These are phyloP conservation scores for Podaxis sp. DNA, from an alignment of 768 basidiomycete species.

Conservation along the genomic window DNA sequence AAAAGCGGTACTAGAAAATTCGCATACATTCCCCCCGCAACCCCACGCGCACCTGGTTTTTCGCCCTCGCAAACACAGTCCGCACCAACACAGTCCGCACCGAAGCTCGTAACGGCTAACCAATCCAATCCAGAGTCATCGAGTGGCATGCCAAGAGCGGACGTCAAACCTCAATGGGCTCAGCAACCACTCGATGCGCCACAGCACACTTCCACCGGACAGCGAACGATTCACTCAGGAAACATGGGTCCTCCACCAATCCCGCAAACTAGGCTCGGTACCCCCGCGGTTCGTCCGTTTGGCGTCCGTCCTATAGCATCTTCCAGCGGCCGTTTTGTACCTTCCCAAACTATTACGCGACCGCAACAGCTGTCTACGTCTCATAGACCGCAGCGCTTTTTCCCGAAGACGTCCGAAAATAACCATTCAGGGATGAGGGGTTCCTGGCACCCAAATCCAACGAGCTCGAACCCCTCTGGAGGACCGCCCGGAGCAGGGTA, in stretches of 20 bases:
- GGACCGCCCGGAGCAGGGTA: not conserved
- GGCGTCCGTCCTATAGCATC: not conserved
- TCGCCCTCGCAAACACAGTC: conserved; percentile 43
- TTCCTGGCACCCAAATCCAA: not conserved
- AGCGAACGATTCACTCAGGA: conserved; percentile 25
- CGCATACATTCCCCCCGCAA: conserved; percentile 55
- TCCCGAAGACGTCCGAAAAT: not conserved
- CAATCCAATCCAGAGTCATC: not conserved
- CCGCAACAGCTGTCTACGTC: conserved; percentile 6
- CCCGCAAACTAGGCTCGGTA: conserved; percentile 39
- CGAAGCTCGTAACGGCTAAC: conserved; percentile 21
- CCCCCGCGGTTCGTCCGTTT: conserved; percentile 14
- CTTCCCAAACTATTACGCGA: not conserved
- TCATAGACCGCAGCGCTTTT: conserved; percentile 12
- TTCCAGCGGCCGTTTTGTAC: conserved; percentile 18
- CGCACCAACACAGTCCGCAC: conserved; percentile 41
- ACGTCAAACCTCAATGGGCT: conserved; percentile 5
- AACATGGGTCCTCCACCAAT: conserved; percentile 57
- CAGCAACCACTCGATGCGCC: conserved; percentile 10
- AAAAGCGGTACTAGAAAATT: conserved; percentile 51
- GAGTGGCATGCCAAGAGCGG: conserved; percentile 13
- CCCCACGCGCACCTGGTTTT: conserved; percentile 38
- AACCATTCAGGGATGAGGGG: not conserved
- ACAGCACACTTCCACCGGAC: conserved; percentile 14
- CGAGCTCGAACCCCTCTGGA: not conserved